These are phyloP conservation scores for Choanephora cucurbitarum DNA, from an alignment of 371 early-diverging fungal species.

Conservation along the genomic window DNA sequence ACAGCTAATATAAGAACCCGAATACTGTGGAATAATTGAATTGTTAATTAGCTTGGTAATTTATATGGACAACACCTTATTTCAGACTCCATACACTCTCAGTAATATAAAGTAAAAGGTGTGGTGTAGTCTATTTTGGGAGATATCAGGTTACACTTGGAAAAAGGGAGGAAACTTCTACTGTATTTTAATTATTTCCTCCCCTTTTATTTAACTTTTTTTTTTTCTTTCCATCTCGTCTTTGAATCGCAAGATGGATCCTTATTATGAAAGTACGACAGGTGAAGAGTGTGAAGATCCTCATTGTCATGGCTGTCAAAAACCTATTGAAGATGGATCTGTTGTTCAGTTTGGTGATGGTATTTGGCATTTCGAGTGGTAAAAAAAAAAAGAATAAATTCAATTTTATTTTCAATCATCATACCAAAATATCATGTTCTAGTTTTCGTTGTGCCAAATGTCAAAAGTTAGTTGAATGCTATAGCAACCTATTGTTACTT, in stretches of 20 bases:
- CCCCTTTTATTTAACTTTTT: too few relatives aligned
- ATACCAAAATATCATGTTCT: too few relatives aligned
- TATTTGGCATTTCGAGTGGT: conserved; percentile 64
- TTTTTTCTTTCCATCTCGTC: conserved; percentile 2
- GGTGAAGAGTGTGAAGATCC: conserved; percentile 56
- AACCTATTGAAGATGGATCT: conserved; percentile 77
- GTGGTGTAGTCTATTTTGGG: too few relatives aligned
- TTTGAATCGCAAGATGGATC: conserved; percentile 18
- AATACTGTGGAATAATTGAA: too few relatives aligned
- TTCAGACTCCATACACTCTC: too few relatives aligned
- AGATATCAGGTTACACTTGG: too few relatives aligned
- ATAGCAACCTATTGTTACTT: conserved; percentile 77
- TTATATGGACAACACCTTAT: too few relatives aligned
- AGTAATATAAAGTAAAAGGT: too few relatives aligned
- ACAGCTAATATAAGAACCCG: too few relatives aligned
- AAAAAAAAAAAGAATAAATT: conserved; percentile 7
- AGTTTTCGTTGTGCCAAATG: conserved; percentile 85
- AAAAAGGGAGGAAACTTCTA: background rate
- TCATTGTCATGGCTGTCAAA: conserved; percentile 74
- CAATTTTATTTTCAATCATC: conserved; percentile 5
- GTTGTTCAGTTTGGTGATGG: conserved; percentile 88
- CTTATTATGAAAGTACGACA: conserved; percentile 26
- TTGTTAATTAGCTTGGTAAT: too few relatives aligned
- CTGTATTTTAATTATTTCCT: too few relatives aligned
- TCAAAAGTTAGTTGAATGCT: conserved; percentile 72